Base-by-base conservation (phyloP, 2,329 filamentous ascomycete species). In the Paraphaeosphaeria sporulosa region DNA sequence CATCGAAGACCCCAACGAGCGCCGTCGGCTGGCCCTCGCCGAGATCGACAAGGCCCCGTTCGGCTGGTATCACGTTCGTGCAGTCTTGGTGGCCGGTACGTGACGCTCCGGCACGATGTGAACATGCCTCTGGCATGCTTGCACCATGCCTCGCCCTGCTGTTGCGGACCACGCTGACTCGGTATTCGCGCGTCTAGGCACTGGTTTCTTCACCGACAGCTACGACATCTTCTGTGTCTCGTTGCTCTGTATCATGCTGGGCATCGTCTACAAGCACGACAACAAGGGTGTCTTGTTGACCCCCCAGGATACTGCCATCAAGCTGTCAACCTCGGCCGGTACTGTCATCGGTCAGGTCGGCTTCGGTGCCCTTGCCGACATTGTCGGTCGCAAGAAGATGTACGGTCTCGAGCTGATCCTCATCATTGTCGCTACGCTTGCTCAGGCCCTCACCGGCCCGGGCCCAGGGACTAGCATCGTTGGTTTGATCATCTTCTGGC, bases 201-300 rank as follows among this genome's bases (percentile, higher is more conserved):
- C 94, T 59, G 92, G 68, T 71, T 96, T 96, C 87, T 95, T 95
- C 80, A 94, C 92, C 13, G 92, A 95, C 74, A 90, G 90, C 32
- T 94, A 94, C 79, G 74, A 76, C 54, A 73, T 78, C 57, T 94
- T 94, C 78, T 72, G 70, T 47, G 68, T 91, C 6, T 72, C 68
- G 23, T 61, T 72, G 36, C 61, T 73, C 13, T 47, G 56, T 43
- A 84, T 86, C 64, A 93, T 94, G 90, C 76, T 94, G 88, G 91
- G 91, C 47, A 87, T 94, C 52, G 90, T 93, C 67, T 94, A 91
- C 84, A 93, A 85, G 71, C 84, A 84, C 30, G 72, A 76, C 73
- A 73, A 66, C 71, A 76, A 61, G 80, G 84, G 63, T 81, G 81
- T 62, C n/a, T 13, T 54, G 12, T 68, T 94, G 70, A 82, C 84